These are phyloP conservation scores for Russula foetens DNA, from an alignment of 768 basidiomycete species.

Conservation along the genomic window DNA sequence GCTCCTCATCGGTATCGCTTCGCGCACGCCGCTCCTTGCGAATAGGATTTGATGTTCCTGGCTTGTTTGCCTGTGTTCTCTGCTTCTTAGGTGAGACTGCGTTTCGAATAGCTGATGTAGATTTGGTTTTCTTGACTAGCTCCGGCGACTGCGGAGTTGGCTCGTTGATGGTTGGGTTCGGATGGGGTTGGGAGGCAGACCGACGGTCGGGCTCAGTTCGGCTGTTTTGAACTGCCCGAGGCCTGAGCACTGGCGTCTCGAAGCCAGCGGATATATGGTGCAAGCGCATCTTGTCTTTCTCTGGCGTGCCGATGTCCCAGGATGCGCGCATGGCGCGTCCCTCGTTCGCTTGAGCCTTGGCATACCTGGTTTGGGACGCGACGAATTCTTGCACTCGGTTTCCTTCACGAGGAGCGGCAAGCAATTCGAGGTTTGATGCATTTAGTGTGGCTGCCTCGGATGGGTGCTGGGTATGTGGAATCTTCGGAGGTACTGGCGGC, in stretches of 20 bases:
- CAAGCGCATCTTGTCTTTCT: slow-evolving; percentile 2
- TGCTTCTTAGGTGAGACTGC: background rate
- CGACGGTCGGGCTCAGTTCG: background rate
- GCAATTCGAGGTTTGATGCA: slow-evolving; percentile 1
- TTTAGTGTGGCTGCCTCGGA: background rate
- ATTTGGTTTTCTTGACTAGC: background rate
- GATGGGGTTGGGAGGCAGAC: background rate
- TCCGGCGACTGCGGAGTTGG: background rate
- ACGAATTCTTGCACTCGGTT: slow-evolving; percentile 41
- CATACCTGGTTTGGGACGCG: slow-evolving; percentile 38
- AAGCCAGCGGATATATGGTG: slow-evolving; percentile 13
- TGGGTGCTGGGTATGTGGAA: background rate
- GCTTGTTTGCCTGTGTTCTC: background rate
- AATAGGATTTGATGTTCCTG: background rate
- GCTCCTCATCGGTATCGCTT: slow-evolving; percentile 30
- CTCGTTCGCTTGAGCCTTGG: slow-evolving; percentile 37
- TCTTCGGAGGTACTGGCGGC: background rate
- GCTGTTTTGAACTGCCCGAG: slow-evolving; percentile 4
- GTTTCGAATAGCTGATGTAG: background rate
- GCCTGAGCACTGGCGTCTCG: slow-evolving; percentile 21
- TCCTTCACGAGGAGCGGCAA: slow-evolving; percentile 32
- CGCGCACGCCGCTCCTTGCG: slow-evolving; percentile 3
- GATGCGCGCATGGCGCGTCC: slow-evolving; percentile 24
- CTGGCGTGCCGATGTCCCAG: slow-evolving; percentile 15
- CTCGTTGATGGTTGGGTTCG: background rate